These are phyloP conservation scores for Punctularia strigosozonata DNA, from an alignment of 768 basidiomycete genomes.

Conservation along the genomic window DNA sequence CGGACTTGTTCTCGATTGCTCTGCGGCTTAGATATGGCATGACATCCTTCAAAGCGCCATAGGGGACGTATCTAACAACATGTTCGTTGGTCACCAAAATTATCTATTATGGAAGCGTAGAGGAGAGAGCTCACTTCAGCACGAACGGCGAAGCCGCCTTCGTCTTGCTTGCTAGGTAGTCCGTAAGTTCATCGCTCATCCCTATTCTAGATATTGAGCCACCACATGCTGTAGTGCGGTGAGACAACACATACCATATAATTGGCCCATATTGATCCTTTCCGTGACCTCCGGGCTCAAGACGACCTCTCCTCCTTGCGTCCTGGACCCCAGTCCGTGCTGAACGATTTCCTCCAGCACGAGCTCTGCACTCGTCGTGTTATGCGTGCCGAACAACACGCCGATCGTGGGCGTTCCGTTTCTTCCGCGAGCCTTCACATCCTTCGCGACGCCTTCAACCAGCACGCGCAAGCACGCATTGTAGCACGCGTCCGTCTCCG, in stretches of 20 bases:
- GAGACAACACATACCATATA: conserved; percentile 50
- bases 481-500: conserved; percentile 66
- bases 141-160: conserved; percentile 50
- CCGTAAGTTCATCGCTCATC: conserved; percentile 77
- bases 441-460: conserved; percentile 41
- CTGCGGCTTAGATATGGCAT: conserved; percentile 86
- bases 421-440: conserved; percentile 21
- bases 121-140: conserved; percentile 44
- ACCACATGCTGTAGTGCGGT: background rate
- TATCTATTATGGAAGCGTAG: background rate
- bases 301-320: conserved; percentile 16
- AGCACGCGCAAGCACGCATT: conserved; percentile 48
- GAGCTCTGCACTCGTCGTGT: conserved; percentile 52
- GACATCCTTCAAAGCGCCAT: conserved; percentile 51
- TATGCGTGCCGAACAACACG: conserved; percentile 83
- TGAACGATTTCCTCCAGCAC: conserved; percentile 50
- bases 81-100: too few relatives aligned
- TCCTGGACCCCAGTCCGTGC: conserved; percentile 50
- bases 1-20: conserved; percentile 88
- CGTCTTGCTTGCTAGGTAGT: conserved; percentile 49
- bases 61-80: conserved; percentile 49
- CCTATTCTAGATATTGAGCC: conserved; percentile 35
- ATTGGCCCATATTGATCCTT: conserved; percentile 63
- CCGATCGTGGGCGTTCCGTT: conserved; percentile 31
- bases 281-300: conserved; percentile 45